Conservation (phyloP, 225 moss, liverwort and hornwort species). For the Straminergon stramineum region DNA sequence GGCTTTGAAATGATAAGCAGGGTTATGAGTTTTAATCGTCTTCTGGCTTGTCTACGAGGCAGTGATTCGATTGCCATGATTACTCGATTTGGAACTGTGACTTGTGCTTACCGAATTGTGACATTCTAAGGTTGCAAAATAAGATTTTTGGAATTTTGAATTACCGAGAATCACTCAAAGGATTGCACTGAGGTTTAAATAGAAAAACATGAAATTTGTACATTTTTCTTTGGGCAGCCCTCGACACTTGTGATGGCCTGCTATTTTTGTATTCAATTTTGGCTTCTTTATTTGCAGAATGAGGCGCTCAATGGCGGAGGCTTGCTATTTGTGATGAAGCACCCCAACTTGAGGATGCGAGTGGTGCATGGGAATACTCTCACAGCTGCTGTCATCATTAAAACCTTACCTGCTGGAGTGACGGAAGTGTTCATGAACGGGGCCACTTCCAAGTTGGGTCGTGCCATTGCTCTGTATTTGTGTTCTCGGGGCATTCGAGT, state of each 20-base stretch:
- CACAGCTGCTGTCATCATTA: conserved; percentile 83
- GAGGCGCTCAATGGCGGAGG: conserved; percentile 89
- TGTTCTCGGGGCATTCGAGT: conserved; percentile 57
- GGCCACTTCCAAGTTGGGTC: conserved; percentile 90
- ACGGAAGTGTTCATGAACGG: conserved; percentile 90
- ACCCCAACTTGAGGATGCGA: conserved; percentile 65
- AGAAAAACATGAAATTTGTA: background rate
- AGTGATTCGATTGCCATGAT: no score
- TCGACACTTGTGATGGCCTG: background rate
- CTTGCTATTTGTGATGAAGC: conserved; percentile 63
- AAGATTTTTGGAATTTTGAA: background rate
- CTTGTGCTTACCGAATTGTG: no score
- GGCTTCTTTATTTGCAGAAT: conserved; percentile 29
- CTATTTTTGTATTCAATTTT: no score
- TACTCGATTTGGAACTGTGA: background rate
- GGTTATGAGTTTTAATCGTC: no score
- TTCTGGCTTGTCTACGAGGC: background rate
- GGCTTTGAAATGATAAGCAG: background rate
- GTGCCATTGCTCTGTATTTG: conserved; percentile 82
- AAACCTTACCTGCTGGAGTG: conserved; percentile 38
- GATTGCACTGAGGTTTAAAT: no score
- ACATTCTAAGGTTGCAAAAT: no score
- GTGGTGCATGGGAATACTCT: conserved; percentile 93
- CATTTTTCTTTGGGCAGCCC: no score
- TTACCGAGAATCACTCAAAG: background rate